Evolutionary conservation across 2,329 filamentous ascomycete genomes (phyloP).

Genomic region (Grosmannia huntii): DNA sequence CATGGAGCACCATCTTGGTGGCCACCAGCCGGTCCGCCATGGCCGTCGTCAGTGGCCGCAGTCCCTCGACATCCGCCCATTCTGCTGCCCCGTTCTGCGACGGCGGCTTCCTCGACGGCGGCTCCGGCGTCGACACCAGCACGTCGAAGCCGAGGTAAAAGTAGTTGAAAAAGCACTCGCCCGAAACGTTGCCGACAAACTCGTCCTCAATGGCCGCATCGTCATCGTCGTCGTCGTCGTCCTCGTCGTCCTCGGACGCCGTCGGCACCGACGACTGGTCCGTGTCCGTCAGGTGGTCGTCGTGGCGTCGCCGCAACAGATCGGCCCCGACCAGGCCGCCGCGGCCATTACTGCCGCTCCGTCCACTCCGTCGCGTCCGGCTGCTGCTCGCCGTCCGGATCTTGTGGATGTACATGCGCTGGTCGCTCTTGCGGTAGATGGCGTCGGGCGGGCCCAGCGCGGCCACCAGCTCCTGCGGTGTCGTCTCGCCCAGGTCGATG

Average conservation of each 20-base stretch:
- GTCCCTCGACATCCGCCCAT: neutral
- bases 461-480: constrained; percentile 79
- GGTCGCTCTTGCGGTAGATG: constrained; percentile 84
- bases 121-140: constrained; percentile 65
- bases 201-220: constrained; percentile 46
- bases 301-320: constrained; percentile 20
- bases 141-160: constrained; percentile 93
- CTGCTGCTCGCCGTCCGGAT: constrained; percentile 40
- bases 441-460: constrained; percentile 89
- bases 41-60: neutral
- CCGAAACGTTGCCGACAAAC: constrained; percentile 37
- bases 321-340: constrained; percentile 23
- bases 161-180: constrained; percentile 92
- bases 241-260: constrained; percentile 57
- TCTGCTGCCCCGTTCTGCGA: constrained; percentile 17
- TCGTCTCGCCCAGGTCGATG: constrained; percentile 73
- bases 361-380: no score
- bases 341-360: constrained; percentile 29
- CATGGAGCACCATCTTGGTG: constrained; percentile 86
- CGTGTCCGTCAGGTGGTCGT: constrained; percentile 51
- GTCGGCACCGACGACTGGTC: constrained; percentile 65
- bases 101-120: constrained; percentile 52
- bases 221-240: constrained; percentile 56
- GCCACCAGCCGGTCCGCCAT: constrained; percentile 60
- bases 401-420: constrained; percentile 76